Percentiles rank a stretch among this genome's conserved stretches.
These are phyloP conservation scores for Discostella pseudostelligera DNA, from an alignment of 108 stramenopile species.

Conservation along the genomic window DNA sequence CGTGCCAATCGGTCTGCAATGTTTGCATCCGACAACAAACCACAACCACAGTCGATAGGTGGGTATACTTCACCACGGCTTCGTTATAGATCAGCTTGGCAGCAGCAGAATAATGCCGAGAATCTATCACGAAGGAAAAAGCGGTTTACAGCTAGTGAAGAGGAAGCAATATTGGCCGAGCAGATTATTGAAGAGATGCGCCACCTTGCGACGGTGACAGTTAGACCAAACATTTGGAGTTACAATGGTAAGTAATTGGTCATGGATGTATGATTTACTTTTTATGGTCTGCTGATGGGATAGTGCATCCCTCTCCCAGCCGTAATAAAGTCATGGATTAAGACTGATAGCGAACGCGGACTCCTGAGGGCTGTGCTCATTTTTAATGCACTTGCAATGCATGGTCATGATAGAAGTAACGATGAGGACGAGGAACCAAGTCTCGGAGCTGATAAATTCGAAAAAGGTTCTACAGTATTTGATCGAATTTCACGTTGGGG, in stretches of 20 bases:
- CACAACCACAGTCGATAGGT: background rate
- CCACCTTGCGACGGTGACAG: slow-evolving; percentile 19
- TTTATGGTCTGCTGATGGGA: background rate
- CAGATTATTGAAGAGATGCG: slow-evolving; percentile 42
- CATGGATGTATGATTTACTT: background rate
- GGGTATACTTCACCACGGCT: background rate
- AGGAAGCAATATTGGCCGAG: slow-evolving; percentile 38
- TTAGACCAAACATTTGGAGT: slow-evolving; percentile 41
- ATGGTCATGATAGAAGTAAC: slow-evolving; percentile 6
- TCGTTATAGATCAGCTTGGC: background rate
- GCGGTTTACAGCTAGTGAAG: slow-evolving; percentile 37
- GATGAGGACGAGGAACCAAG: background rate
- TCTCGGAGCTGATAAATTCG: slow-evolving; percentile 1
- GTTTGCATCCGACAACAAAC: slow-evolving; percentile 27
- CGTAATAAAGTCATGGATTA: slow-evolving; percentile 40
- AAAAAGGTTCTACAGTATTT: slow-evolving; percentile 8
- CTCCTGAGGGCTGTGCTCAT: slow-evolving; percentile 20
- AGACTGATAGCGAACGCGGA: slow-evolving; percentile 26
- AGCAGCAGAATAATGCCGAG: slow-evolving; percentile 1
- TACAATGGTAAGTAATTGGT: slow-evolving; percentile 36
- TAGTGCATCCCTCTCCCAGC: slow-evolving; percentile 8
- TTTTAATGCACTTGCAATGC: slow-evolving; percentile 18
- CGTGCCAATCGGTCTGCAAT: slow-evolving; percentile 37
- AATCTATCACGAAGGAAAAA: slow-evolving; percentile 6
- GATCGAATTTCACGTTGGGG: slow-evolving; percentile 23